Conservation (phyloP, 1,284 basidiomycete species). For the Boletus sp. region DNA sequence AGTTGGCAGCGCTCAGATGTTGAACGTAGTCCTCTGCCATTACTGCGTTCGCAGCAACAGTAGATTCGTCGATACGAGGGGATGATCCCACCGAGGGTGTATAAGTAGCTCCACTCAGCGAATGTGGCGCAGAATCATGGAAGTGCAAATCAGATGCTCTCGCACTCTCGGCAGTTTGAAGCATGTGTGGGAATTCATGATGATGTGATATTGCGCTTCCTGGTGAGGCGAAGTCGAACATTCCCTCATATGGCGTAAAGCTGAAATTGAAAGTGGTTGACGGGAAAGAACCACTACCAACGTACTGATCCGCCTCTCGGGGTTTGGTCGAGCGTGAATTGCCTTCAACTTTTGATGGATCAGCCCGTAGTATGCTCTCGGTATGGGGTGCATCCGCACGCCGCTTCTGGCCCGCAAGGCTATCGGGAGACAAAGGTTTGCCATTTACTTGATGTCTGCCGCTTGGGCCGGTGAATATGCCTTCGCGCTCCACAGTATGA, state of each 20-base stretch:
- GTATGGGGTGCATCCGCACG: conserved; percentile 70
- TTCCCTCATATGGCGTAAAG: conserved; percentile 63
- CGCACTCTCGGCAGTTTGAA: conserved; percentile 28
- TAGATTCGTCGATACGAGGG: conserved; percentile 43
- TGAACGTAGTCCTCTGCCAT: conserved; percentile 69
- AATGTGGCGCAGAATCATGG: conserved; percentile 36
- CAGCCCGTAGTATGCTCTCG: conserved; percentile 72
- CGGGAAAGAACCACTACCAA: conserved; percentile 58
- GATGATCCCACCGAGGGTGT: conserved; percentile 39
- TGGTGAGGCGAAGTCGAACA: conserved; percentile 49
- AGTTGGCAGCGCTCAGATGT: conserved; percentile 47
- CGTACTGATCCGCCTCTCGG: conserved; percentile 36
- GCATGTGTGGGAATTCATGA: conserved; percentile 35
- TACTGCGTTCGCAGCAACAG: conserved; percentile 54
- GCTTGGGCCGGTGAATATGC: conserved; percentile 51
- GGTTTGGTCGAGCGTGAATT: conserved; percentile 25
- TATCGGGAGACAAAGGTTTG: conserved; percentile 60
- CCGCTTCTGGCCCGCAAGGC: conserved; percentile 63
- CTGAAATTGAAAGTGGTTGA: conserved; percentile 76
- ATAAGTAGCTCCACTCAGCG: conserved; percentile 36
- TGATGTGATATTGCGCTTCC: conserved; percentile 28
- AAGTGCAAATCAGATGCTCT: conserved; percentile 32
- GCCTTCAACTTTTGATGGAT: conserved; percentile 59
- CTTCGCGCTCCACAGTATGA: conserved; percentile 75
- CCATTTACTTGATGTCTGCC: conserved; percentile 78